A percentile compares a stretch with the other conserved stretches of the same genome.
phyloP scores from a whole-genome alignment of 2,329 filamentous ascomycete genomes.

The Monosporascus ibericus region DNA sequence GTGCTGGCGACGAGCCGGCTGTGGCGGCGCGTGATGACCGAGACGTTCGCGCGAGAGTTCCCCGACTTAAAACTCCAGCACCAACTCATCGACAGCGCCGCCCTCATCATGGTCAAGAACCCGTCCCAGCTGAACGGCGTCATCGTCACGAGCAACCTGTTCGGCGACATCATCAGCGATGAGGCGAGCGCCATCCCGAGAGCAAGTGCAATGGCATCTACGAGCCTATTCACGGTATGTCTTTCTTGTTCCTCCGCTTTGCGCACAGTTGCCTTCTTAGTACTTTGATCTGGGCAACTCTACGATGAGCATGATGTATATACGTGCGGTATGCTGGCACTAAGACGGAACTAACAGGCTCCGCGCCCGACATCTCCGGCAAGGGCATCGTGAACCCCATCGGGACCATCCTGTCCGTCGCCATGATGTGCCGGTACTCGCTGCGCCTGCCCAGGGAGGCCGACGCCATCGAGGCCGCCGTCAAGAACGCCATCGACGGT shows the following conservation, averaged over 20 bases:
- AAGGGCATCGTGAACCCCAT: conserved; percentile 89
- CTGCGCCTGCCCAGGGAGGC: conserved; percentile 74
- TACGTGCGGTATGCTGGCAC: no score
- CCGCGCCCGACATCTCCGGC: conserved; percentile 88
- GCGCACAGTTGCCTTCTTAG: no score
- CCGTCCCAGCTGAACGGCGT: conserved; percentile 82
- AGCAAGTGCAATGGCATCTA: conserved; percentile 91
- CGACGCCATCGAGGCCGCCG: conserved; percentile 72
- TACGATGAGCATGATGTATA: no score
- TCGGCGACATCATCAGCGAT: conserved; percentile 93
- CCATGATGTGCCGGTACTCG: conserved; percentile 96
- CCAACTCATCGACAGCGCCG: conserved; percentile 92
- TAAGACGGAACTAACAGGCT: conserved; percentile 39
- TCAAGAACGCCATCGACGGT: conserved; percentile 70
- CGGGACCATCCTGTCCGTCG: conserved; percentile 83
- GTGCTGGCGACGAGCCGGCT: conserved; percentile 84
- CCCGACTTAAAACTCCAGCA: conserved; percentile 78
- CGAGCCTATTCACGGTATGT: conserved; percentile 86
- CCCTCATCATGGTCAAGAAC: conserved; percentile 97
- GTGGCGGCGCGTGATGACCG: conserved; percentile 81
- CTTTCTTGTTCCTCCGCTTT: not conserved
- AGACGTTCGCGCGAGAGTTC: conserved; percentile 84
- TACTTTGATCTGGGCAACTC: no score
- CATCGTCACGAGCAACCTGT: conserved; percentile 87
- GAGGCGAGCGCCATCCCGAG: conserved; percentile 91